These are phyloP conservation scores for Ambispora gerdemannii DNA, from an alignment of 192 early-diverging fungal genomes.

Conservation along the genomic window DNA sequence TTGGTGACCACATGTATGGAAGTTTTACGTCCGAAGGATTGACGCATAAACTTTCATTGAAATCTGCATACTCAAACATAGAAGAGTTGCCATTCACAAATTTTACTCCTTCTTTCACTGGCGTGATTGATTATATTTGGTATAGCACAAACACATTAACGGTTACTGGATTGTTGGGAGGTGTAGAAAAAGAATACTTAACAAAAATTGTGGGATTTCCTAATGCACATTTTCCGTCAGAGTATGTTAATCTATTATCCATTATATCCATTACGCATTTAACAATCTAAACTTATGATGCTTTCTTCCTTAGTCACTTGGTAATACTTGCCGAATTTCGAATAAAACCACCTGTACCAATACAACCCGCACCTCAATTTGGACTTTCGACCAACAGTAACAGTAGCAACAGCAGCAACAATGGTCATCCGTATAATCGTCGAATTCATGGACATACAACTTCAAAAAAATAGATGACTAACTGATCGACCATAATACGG, in stretches of 20 bases:
- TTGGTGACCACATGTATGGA: slow-evolving; percentile 77
- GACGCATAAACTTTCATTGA: slow-evolving; percentile 77
- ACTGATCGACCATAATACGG: too few species aligned
- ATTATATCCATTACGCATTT: too few species aligned
- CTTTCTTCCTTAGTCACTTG: slow-evolving; percentile 29
- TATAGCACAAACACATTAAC: slow-evolving; percentile 72
- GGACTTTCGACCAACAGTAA: background rate
- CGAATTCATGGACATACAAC: background rate
- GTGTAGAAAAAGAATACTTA: slow-evolving; percentile 79
- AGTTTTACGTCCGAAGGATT: slow-evolving; percentile 81
- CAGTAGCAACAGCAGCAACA: too few species aligned
- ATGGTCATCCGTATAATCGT: background rate
- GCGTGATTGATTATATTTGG: slow-evolving; percentile 95
- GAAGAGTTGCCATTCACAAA: slow-evolving; percentile 90
- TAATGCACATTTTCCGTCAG: slow-evolving; percentile 82
- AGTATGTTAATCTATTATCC: too few species aligned
- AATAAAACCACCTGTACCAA: slow-evolving; percentile 7
- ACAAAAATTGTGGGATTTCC: slow-evolving; percentile 86
- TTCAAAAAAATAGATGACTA: background rate
- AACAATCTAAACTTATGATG: too few species aligned
- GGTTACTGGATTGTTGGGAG: slow-evolving; percentile 76
- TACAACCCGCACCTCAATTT: slow-evolving; percentile 22
- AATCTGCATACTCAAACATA: slow-evolving; percentile 72
- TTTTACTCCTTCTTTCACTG: slow-evolving; percentile 79
- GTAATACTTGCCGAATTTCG: slow-evolving; percentile 35